Evolutionary conservation across 2,329 filamentous ascomycete genomes (phyloP).

Genomic region (Xenosphaeropsis pyriputrescens): DNA sequence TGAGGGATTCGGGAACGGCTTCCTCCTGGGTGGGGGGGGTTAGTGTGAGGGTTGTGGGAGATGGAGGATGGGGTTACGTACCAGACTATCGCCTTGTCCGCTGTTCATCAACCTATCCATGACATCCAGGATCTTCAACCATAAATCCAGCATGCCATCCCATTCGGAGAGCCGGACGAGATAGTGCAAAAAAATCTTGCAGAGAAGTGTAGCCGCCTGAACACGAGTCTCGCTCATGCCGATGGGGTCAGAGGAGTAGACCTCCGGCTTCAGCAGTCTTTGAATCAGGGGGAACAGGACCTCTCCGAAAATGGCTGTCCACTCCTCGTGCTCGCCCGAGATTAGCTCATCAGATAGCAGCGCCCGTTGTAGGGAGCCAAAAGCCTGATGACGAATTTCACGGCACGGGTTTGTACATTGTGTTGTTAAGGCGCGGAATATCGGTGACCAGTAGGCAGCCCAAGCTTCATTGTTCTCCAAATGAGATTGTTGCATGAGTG

Average conservation of each 20-base stretch:
- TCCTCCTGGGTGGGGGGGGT: conserved; percentile 51
- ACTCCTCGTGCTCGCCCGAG: conserved; percentile 73
- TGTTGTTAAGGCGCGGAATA: conserved; percentile 74
- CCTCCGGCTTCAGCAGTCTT: conserved; percentile 80
- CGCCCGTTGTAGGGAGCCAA: conserved; percentile 72
- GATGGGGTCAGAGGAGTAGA: conserved; percentile 77
- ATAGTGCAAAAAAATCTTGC: conserved; percentile 93
- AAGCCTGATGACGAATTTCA: conserved; percentile 79
- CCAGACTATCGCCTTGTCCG: conserved; percentile 77
- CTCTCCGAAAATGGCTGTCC: conserved; percentile 89
- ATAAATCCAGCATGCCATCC: conserved; percentile 81
- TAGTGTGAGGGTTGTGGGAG: conserved; percentile 3
- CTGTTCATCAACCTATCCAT: conserved; percentile 96
- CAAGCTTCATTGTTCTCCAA: conserved; percentile 84
- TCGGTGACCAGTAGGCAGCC: conserved; percentile 95
- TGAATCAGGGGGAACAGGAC: conserved; percentile 86
- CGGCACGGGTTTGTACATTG: conserved; percentile 93
- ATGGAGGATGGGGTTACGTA: conserved; percentile 28
- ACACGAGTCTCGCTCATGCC: conserved; percentile 95
- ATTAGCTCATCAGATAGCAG: conserved; percentile 75
- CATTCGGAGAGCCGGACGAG: conserved; percentile 71
- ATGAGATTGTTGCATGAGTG: conserved; percentile 84
- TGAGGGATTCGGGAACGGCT: conserved; percentile 86
- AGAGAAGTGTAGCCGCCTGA: conserved; percentile 78
- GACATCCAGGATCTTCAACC: conserved; percentile 82